These are phyloP conservation scores for Bondarzewia mesenterica DNA, from an alignment of 1,284 basidiomycete species.

Conservation along the genomic window DNA sequence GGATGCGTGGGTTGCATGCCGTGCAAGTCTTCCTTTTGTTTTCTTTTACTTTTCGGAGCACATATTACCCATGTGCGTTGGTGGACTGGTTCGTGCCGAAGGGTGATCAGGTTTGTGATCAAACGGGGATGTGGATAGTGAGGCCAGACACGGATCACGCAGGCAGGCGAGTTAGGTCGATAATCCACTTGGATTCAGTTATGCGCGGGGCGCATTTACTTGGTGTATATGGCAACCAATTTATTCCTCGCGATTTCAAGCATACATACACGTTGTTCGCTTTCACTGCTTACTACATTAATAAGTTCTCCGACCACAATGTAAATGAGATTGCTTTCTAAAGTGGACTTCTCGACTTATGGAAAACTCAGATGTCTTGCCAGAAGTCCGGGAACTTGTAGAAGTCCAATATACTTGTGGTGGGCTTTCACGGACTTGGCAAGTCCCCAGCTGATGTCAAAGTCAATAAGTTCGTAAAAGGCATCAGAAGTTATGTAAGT, in stretches of 20 bases:
- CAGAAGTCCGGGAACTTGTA: no score
- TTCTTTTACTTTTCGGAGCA: neutral
- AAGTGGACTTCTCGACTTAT: no score
- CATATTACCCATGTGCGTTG: neutral
- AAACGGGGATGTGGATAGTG: neutral
- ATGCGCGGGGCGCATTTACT: conserved; percentile 13
- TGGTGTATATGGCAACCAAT: conserved; percentile 3
- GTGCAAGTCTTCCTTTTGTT: neutral
- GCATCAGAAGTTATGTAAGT: no score
- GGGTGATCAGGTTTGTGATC: neutral
- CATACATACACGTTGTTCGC: conserved; percentile 1
- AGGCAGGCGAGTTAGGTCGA: neutral
- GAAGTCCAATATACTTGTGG: no score
- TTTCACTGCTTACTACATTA: conserved; percentile 10
- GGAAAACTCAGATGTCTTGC: no score
- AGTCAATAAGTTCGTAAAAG: no score
- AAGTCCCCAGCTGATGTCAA: no score
- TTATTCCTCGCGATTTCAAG: conserved; percentile 1
- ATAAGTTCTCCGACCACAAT: conserved; percentile 14
- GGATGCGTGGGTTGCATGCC: neutral
- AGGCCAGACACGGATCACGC: neutral
- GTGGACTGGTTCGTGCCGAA: neutral
- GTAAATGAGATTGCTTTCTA: neutral
- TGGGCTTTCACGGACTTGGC: no score
- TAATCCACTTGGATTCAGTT: conserved; percentile 1